Evolutionary conservation across 768 basidiomycete species (phyloP).

Genomic region (Podaxis mareebaensis): DNA sequence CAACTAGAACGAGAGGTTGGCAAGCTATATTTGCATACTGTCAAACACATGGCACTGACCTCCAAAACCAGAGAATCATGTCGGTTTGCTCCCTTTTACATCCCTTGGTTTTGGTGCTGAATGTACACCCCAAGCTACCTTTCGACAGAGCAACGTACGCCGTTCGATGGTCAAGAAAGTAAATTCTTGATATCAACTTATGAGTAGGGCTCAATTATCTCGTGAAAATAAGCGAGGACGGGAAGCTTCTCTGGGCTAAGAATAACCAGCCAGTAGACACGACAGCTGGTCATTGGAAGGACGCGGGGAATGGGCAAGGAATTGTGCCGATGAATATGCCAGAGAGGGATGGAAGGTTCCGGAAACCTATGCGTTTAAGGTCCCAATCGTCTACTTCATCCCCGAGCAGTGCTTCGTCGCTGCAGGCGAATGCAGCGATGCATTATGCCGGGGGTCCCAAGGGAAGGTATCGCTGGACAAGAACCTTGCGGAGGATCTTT

Average conservation of each 20-base stretch:
- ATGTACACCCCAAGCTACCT: slow-evolving; percentile 44
- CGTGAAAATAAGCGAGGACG: slow-evolving; percentile 52
- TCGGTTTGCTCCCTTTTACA: slow-evolving; percentile 25
- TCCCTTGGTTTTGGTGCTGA: background rate
- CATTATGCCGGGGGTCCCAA: slow-evolving; percentile 40
- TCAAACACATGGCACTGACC: background rate
- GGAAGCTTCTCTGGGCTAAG: slow-evolving; percentile 58
- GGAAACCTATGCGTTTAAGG: background rate
- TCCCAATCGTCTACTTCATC: slow-evolving; percentile 17
- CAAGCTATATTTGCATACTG: background rate
- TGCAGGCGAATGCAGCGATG: slow-evolving; percentile 34
- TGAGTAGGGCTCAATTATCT: slow-evolving; percentile 58
- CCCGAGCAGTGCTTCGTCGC: slow-evolving; percentile 19
- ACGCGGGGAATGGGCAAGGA: slow-evolving; percentile 55
- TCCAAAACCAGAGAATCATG: slow-evolving; percentile 41
- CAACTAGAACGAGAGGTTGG: slow-evolving; percentile 59
- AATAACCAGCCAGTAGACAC: slow-evolving; percentile 63
- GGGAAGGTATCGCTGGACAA: slow-evolving; percentile 37
- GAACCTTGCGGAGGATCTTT: slow-evolving; percentile 43
- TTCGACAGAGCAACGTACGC: slow-evolving; percentile 55
- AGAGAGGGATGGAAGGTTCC: slow-evolving; percentile 15
- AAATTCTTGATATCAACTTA: background rate
- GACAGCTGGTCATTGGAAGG: slow-evolving; percentile 60
- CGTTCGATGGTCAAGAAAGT: background rate
- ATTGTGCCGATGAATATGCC: slow-evolving; percentile 44